Conservation (phyloP, 345 rosid genomes). For the Nasturtium officinale region DNA sequence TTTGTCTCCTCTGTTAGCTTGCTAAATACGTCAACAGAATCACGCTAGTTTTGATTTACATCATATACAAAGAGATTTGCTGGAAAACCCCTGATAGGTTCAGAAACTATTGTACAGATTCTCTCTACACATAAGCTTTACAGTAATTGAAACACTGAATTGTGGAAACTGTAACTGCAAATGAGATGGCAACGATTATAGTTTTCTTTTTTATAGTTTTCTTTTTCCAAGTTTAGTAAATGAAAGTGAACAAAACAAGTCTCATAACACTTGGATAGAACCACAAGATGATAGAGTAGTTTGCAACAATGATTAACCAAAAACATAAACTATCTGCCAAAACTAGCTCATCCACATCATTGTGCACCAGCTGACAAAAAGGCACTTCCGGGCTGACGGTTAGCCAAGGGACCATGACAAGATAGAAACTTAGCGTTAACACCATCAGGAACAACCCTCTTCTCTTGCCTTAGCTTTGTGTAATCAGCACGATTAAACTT, state of each 20-base stretch:
- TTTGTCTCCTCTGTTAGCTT: neutral
- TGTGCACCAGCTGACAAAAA: constrained; percentile 38
- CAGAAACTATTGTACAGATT: no score
- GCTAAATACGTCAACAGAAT: neutral
- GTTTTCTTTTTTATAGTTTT: neutral
- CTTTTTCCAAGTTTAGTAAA: neutral
- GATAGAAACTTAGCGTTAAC: constrained; percentile 66
- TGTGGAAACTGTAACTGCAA: neutral
- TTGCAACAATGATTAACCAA: neutral
- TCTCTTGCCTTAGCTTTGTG: constrained; percentile 59
- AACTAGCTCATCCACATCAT: neutral
- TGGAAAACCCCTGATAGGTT: no score
- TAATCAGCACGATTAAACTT: constrained; percentile 66
- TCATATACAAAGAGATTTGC: neutral
- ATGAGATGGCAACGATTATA: neutral
- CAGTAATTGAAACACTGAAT: neutral
- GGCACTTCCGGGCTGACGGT: constrained; percentile 48
- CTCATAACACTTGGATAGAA: neutral
- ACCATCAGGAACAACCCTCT: constrained; percentile 63
- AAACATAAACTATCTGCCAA: neutral
- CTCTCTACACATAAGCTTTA: no score
- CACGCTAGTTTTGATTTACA: neutral
- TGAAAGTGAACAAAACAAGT: neutral
- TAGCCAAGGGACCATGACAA: constrained; percentile 46
- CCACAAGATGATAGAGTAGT: neutral